A percentile compares a stretch with the other conserved stretches of the same genome.
Evolutionary conservation across 768 basidiomycete species (phyloP).

Genomic region (Ramaria sp.): DNA sequence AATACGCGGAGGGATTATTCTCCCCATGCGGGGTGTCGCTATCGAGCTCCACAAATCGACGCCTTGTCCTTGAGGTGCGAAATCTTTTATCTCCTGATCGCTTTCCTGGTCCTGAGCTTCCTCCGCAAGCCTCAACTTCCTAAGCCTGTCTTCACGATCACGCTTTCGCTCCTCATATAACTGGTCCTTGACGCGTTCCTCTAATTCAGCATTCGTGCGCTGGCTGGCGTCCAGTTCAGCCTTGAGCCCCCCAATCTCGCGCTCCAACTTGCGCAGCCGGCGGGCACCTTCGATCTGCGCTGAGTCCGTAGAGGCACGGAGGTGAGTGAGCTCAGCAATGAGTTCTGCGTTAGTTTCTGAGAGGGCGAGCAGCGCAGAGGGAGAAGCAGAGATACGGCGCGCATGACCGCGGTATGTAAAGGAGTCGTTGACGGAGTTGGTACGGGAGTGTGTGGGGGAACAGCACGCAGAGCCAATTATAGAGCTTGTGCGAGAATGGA

Average conservation of each 20-base stretch:
- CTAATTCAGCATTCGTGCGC: slow-evolving; percentile 56
- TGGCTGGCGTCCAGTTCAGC: slow-evolving; percentile 73
- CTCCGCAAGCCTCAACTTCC: slow-evolving; percentile 33
- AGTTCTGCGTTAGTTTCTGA: slow-evolving; percentile 81
- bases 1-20: not conserved
- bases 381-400: slow-evolving; percentile 19
- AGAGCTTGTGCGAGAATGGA: slow-evolving; percentile 37
- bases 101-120: slow-evolving; percentile 15
- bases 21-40: not conserved
- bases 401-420: slow-evolving; percentile 5
- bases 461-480: slow-evolving; percentile 20
- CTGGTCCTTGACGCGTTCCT: slow-evolving; percentile 38
- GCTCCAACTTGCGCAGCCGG: slow-evolving; percentile 62
- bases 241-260: slow-evolving; percentile 64
- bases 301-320: slow-evolving; percentile 58
- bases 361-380: slow-evolving; percentile 56
- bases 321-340: slow-evolving; percentile 57
- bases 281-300: slow-evolving; percentile 59
- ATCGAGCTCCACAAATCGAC: slow-evolving; percentile 1
- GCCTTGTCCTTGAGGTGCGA: slow-evolving; percentile 36
- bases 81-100: slow-evolving; percentile 35
- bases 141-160: slow-evolving; percentile 40
- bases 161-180: slow-evolving; percentile 24
- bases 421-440: slow-evolving; percentile 2
- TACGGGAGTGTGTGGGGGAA: not conserved